Base-by-base conservation (phyloP, 2,329 filamentous ascomycete genomes). In the Parafenestella ontariensis region DNA sequence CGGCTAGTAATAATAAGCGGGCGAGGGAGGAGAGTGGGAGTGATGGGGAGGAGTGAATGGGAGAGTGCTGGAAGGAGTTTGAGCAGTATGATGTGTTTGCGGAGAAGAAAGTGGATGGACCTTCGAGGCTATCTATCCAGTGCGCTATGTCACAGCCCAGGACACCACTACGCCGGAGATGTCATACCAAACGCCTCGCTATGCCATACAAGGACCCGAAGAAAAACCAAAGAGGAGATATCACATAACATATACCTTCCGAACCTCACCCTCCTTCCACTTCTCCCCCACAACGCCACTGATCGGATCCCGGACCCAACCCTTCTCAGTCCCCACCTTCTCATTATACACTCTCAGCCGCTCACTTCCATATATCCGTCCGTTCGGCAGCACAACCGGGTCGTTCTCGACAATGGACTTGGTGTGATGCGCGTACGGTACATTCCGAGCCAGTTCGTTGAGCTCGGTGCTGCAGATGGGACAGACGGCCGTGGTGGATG, bases 401-500 rank as follows among this genome's bases (percentile, higher is more conserved):
- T 98, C 93, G 41, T 87, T 87, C 71, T 96, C 94, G 26, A 98
- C 91, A 58, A 92, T 90, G 72, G 92, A 96, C 81, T 96, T 96
- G 26, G 90, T 93, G 75, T 99, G 95, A 70, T 96, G 90, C 2
- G 95, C 95, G 68, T 98, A 98, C 0, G 95, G 95, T 40, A 99
- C 90, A 65, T 89, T 88, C 46, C 89, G 83, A 1, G 95, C 94
- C 29, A 99, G 84, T 68, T 93, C 90, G 74, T 98, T 98, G 51
- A 99, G 85, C 77, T 99, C 95, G 0, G 90, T 95, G 43, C 90
- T 95, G 80, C 95, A 99, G 70, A 99, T 98, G 3, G 95, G 95
- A 68, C 95, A 99, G 37, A 98, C 87, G 44, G 87, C 89, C 7
- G 90, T 77, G 10, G 77, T 89, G 1, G 87, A 87, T 1, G 89